Percentiles rank a stretch among this genome's conserved stretches.
Evolutionary conservation across 106 monocot species (phyloP).

Genomic region (Dendrobium chrysotoxum): DNA sequence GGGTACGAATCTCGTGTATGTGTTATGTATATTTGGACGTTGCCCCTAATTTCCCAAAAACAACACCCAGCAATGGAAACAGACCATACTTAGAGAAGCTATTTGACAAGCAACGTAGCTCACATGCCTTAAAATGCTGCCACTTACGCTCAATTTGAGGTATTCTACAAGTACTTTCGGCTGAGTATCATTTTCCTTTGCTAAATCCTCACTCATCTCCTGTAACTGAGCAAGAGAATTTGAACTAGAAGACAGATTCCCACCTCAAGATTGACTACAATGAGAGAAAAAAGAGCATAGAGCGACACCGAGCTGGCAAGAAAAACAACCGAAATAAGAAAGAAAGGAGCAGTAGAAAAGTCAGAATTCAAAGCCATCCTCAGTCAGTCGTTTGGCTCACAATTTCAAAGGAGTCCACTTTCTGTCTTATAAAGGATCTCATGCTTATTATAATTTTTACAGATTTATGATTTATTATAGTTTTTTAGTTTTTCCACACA

Average conservation of each 20-base stretch:
- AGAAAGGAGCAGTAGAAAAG: not conserved
- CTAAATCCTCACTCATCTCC: not conserved
- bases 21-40: too few relatives aligned
- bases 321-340: not conserved
- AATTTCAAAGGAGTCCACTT: not conserved
- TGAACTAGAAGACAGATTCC: not conserved
- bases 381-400: not conserved
- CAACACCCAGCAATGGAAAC: too few relatives aligned
- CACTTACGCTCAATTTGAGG: not conserved
- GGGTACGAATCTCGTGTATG: too few relatives aligned
- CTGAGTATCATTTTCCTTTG: not conserved
- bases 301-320: not conserved
- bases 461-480: not conserved
- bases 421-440: not conserved
- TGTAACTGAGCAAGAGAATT: not conserved
- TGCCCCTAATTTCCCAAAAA: too few relatives aligned
- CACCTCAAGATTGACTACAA: too few relatives aligned
- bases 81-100: too few relatives aligned
- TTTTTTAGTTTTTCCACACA: not conserved
- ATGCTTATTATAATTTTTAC: not conserved
- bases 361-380: not conserved
- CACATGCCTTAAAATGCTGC: not conserved
- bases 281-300: not conserved
- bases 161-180: not conserved
- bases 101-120: not conserved